Base-by-base conservation (phyloP, 1,284 basidiomycete genomes). In the Puccinia hordei region DNA sequence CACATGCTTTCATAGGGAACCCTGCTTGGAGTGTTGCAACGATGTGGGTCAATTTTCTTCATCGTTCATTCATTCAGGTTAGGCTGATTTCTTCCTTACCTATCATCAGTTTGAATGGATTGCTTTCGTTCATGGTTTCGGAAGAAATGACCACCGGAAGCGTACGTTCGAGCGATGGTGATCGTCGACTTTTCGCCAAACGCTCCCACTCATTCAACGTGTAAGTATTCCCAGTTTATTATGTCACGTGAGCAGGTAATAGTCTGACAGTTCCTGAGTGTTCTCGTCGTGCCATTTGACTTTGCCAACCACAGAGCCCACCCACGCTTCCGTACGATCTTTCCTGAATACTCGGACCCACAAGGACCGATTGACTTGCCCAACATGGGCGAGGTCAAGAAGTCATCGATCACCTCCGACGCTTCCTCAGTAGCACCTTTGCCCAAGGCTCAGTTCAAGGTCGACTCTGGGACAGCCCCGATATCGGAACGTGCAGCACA, bases 51-150 rank as follows among this genome's bases (percentile, higher is more conserved):
- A n/a, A 15, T 17, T 72, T 51, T 27, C 24, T n/a, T 35, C 44
- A 17, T 27, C 10, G 30, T n/a, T 22, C 4, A 38, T 63, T 9
- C 10, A 1, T 35, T 30, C 24, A 41, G 49, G 3, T 35, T 5
- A 57, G 27, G 19, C n/a, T 55, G 53, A 33, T 24, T 1, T 9
- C 5, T 6, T 35, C 30, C 13, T 17, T 35, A 6, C 44, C 13
- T 22, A 30, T 63, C 38, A 3, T 8, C 33, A 75, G 57, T 24
- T 59, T 75, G 19, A 75, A 55, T 30, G 73, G 73, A 0, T 44
- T 75, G 27, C 73, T 75, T 22, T 75, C 73, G 12, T 75, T 75
- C 24, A 75, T 75, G 73, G 57, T 75, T 30, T 3, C 71, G 1
- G 71, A 73, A 55, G 71, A 73, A 44, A 38, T 41, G 33, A 57